Evolutionary conservation across 176 grass and related monocot species (phyloP).

Genomic region (Eragrostis curvula): DNA sequence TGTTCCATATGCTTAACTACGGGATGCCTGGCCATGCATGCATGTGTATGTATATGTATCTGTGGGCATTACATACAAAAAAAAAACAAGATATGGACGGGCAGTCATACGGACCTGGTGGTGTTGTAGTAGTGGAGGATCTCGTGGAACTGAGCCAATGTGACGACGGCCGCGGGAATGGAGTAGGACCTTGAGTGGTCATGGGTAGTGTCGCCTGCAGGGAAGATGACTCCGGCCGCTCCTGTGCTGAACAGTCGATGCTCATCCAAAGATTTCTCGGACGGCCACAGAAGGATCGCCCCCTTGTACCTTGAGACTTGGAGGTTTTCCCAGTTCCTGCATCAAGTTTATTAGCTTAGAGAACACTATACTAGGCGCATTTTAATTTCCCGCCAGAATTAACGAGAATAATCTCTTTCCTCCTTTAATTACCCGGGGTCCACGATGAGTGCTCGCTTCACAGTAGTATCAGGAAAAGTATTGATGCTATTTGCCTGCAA

Average conservation of each 20-base stretch:
- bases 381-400: too few relatives aligned
- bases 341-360: too few relatives aligned
- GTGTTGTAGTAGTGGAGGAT: constrained; percentile 21
- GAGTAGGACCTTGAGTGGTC: fast-evolving
- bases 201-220: fast-evolving
- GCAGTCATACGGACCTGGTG: background rate
- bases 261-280: too few relatives aligned
- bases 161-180: background rate
- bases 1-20: background rate
- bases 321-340: background rate
- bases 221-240: constrained; percentile 17
- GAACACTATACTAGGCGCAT: too few relatives aligned
- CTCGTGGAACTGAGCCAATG: background rate
- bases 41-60: too few relatives aligned
- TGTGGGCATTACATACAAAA: too few relatives aligned
- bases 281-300: background rate
- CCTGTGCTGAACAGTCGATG: background rate
- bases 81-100: too few relatives aligned
- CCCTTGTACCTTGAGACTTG: constrained; percentile 2
- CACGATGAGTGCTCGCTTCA: background rate
- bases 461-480: background rate
- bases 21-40: background rate
- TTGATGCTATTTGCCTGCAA: background rate
- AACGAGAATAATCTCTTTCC: too few relatives aligned
- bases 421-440: constrained; percentile 19